Evolutionary conservation across 768 basidiomycete genomes (phyloP), one percentile per base, ranked within the genome.

Genomic region (Mrakia blollopis): DNA sequence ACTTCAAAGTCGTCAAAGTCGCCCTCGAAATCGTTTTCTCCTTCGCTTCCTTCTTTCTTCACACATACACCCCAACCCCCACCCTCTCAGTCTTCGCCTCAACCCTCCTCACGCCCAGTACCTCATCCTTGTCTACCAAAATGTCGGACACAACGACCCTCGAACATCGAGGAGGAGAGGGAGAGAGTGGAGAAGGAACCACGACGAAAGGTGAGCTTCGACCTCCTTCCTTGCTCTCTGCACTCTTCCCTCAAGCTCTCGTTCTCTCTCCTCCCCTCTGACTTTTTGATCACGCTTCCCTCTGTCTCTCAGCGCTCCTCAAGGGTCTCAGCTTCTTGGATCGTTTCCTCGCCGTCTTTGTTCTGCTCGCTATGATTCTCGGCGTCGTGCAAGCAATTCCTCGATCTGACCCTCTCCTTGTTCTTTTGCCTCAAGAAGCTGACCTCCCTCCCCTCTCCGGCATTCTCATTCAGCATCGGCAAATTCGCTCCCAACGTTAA

Each of bases 361-460:
- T 93, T 44, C 85, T 94, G 3, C 35, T 91, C 0, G 87, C 86
- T 37, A 93, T 93, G 92, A 87, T 93, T 71, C 79, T 90, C 28
- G 92, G 91, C 0, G 89, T 92, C 7, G 81, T 92, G 65, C 44
- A 23, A 41, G 65, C 23, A n/a, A 39, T 7, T 1, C 39, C 39
- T 30, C 74, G 47, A 50, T 50, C 14, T 14, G 44, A 47, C n/a
- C n/a, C n/a, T 50, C 47, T 14, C 16, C 47, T 16, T 7, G 18
- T 3, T 50, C 39, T 14, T 8, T n/a, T 35, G 35, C 52, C 7
- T 75, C 67, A n/a, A 14, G 35, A 18, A 32, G 35, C 54, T 73
- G 23, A 73, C 37, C 41, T 39, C 30, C 30, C 28, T 6, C 18
- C 25, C 8, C 7, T 57, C 28, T 57, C 30, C 60, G 32, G 7